These are phyloP conservation scores for Sparassis latifolia DNA, from an alignment of 1,284 basidiomycete species.

Conservation along the genomic window DNA sequence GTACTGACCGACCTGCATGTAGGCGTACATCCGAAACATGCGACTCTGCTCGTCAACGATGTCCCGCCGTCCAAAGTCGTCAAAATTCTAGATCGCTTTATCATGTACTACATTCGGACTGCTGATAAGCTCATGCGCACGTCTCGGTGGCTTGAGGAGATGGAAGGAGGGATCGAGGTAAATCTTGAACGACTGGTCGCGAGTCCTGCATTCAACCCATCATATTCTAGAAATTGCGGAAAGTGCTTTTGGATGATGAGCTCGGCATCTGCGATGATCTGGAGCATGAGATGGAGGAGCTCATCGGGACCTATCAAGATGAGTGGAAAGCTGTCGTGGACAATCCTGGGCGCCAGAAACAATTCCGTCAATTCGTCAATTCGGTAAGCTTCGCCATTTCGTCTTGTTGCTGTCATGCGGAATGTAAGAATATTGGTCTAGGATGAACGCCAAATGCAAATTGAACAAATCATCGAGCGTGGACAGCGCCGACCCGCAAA, in stretches of 20 bases:
- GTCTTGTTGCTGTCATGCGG: constrained; percentile 2
- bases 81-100: constrained; percentile 63
- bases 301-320: constrained; percentile 63
- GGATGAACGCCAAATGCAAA: constrained; percentile 42
- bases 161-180: constrained; percentile 66
- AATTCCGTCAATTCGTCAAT: constrained; percentile 68
- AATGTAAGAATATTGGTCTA: constrained; percentile 7
- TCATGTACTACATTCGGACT: constrained; percentile 70
- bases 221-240: constrained; percentile 42
- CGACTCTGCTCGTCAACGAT: constrained; percentile 43
- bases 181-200: not conserved
- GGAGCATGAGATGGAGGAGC: constrained; percentile 62
- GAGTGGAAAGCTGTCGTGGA: constrained; percentile 69
- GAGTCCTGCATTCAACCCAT: too few species aligned
- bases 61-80: constrained; percentile 60
- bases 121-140: constrained; percentile 68
- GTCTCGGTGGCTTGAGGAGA: constrained; percentile 69
- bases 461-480: constrained; percentile 56
- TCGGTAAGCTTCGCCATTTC: constrained; percentile 14
- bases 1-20: not conserved
- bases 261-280: constrained; percentile 71
- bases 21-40: constrained; percentile 53
- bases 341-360: constrained; percentile 45
- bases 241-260: constrained; percentile 69
- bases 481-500: constrained; percentile 64